Evolutionary conservation across 441 rosid species (phyloP).

Genomic region (Eruca vesicaria): DNA sequence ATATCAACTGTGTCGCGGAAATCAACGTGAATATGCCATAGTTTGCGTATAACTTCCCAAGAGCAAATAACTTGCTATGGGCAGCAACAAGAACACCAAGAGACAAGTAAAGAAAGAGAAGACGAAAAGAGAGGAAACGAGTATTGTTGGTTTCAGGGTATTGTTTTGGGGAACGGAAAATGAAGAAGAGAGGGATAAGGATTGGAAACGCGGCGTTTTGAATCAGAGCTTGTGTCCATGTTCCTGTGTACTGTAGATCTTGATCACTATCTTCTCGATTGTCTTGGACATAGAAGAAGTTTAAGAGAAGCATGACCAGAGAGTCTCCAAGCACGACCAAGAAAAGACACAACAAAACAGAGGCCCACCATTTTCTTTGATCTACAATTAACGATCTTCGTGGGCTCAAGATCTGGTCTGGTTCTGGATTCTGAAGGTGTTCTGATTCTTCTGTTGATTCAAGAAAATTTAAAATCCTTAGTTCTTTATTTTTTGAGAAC

Average conservation of each 20-base stretch:
- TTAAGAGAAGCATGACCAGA: constrained; percentile 31
- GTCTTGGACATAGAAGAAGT: constrained; percentile 30
- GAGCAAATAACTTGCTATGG: constrained; percentile 31
- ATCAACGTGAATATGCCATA: constrained; percentile 15
- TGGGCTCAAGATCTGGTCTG: constrained; percentile 17
- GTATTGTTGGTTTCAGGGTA: constrained; percentile 13
- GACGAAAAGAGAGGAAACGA: constrained; percentile 6
- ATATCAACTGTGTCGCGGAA: constrained; percentile 16
- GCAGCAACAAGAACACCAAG: constrained; percentile 37
- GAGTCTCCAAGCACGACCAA: constrained; percentile 31
- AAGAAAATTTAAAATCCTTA: background rate
- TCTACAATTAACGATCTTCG: constrained; percentile 14
- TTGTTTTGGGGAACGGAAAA: constrained; percentile 25
- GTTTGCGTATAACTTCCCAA: constrained; percentile 24
- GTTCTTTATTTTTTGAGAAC: background rate
- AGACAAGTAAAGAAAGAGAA: constrained; percentile 16
- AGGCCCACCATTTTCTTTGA: constrained; percentile 33
- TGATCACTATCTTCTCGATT: constrained; percentile 11
- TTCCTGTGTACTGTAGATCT: constrained; percentile 30
- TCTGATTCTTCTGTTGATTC: constrained; percentile 8
- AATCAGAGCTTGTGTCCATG: constrained; percentile 33
- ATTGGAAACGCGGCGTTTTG: constrained; percentile 42
- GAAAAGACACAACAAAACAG: constrained; percentile 22
- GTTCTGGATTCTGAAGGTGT: constrained; percentile 21
- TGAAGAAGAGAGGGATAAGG: constrained; percentile 36